Evolutionary conservation across 805 yeast genomes (phyloP), one percentile per base, ranked within the genome.

Genomic region (Zygotorulaspora florentina): DNA sequence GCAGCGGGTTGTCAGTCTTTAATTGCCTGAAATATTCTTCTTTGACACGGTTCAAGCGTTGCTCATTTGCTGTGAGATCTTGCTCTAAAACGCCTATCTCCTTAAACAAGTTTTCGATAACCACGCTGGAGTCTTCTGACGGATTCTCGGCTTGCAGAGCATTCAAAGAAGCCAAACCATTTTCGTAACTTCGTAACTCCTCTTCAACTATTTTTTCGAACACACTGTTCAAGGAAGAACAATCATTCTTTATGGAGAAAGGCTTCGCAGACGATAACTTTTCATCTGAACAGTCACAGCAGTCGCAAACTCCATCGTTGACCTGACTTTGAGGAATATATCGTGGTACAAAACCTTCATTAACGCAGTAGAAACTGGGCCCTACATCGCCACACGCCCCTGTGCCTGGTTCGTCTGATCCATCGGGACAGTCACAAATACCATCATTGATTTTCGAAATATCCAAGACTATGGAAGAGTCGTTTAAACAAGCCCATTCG

Each of bases 281-380:
- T 63, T 93, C 99, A 66, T 93, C 99, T 1, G 88, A 76, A 8
- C 99, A 98, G 67, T 93, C 99, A 66, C 99, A 93, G 65, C 99
- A 93, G 62, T 93, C 99, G 68, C 99, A 93, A 2, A 83, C 81
- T 0, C 97, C 97, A 66, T 93, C 99, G 56, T 83, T 80, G 13
- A 93, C 85, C 47, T 81, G 75, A 56, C 71, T 78, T 7, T 81
- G 74, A 4, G 88, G 83, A 11, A 93, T 74, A 51, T 71, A 77
- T 8, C 73, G 71, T 0, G 89, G 79, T 3, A 73, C 57, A 53
- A 79, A 84, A 3, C 96, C 96, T 40, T 74, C 70, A 59, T 93
- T 93, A 8, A 65, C 77, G 67, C 99, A 91, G 64, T 79, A 89
- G 58, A 88, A 90, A 34, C 45, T 45, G 16, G 52, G 48, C 28